phyloP scores from a whole-genome alignment of 331 rosid genomes.

The Telfairia occidentalis region DNA sequence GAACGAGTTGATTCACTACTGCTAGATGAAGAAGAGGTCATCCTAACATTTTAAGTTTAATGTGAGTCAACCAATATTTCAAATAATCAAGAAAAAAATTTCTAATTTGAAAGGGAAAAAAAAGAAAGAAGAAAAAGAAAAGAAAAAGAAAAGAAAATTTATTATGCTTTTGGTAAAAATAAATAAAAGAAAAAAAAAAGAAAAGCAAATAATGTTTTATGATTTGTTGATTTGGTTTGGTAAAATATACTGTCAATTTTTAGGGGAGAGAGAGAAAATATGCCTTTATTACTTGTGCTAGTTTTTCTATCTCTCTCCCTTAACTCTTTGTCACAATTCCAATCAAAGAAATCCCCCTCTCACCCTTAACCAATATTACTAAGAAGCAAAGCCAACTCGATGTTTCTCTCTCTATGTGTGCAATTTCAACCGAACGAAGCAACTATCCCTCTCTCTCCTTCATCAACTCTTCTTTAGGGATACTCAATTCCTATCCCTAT shows the following conservation, averaged over 20 bases:
- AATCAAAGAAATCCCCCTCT: not conserved
- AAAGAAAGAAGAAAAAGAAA: not conserved
- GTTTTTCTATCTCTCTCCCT: not conserved
- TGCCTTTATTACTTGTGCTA: not conserved
- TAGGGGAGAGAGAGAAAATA: not conserved
- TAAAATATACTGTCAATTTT: not conserved
- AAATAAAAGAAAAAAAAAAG: not conserved
- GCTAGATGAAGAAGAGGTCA: not conserved
- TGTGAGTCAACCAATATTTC: not conserved
- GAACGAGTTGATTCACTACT: not conserved
- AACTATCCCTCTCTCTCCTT: not conserved
- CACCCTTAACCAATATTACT: not conserved
- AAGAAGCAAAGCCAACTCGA: not conserved
- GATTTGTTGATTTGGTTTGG: not conserved
- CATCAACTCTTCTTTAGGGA: not conserved
- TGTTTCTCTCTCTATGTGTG: not conserved
- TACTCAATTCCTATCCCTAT: not conserved
- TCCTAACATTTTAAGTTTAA: not conserved
- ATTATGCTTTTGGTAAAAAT: not conserved
- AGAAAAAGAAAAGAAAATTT: not conserved
- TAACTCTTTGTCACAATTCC: not conserved
- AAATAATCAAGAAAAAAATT: not conserved
- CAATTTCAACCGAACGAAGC: not conserved
- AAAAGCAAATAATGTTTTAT: not conserved
- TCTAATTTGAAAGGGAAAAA: not conserved